Evolutionary conservation across 306 rosid species (phyloP).

Genomic region (Vicia faba): DNA sequence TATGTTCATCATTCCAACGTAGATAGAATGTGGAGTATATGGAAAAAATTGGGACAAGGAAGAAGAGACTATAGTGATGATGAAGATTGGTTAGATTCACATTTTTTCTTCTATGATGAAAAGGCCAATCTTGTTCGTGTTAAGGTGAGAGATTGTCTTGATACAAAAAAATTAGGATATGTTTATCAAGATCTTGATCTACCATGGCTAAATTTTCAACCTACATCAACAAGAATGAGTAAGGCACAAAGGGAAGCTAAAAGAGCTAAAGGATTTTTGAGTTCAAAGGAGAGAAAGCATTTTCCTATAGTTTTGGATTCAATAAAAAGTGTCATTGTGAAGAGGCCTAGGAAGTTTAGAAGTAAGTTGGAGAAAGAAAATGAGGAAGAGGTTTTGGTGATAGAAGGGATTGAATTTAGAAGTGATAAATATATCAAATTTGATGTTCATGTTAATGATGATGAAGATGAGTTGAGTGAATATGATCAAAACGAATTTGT

Average conservation of each 20-base stretch:
- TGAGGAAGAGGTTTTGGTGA: conserved; percentile 57
- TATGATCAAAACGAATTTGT: conserved; percentile 59
- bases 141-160: conserved; percentile 56
- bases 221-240: conserved; percentile 4
- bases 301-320: conserved; percentile 56
- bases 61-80: conserved; percentile 48
- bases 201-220: conserved; percentile 28
- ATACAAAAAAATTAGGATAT: conserved; percentile 57
- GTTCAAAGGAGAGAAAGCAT: background rate
- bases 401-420: conserved; percentile 55
- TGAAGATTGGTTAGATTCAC: conserved; percentile 60
- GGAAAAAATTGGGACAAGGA: conserved; percentile 62
- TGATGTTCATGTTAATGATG: conserved; percentile 66
- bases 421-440: conserved; percentile 49
- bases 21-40: conserved; percentile 66
- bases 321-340: conserved; percentile 42
- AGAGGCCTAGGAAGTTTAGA: conserved; percentile 50
- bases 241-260: conserved; percentile 13
- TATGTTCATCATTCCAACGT: conserved; percentile 61
- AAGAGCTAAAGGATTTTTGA: background rate
- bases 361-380: conserved; percentile 42
- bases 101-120: conserved; percentile 69
- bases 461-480: conserved; percentile 49
- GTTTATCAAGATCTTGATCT: conserved; percentile 54
- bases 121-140: conserved; percentile 58